A percentile compares a stretch with the other conserved stretches of the same genome.
Conservation (phyloP, 1,139 yeast species). For the Casaregolazyma suthepensis region DNA sequence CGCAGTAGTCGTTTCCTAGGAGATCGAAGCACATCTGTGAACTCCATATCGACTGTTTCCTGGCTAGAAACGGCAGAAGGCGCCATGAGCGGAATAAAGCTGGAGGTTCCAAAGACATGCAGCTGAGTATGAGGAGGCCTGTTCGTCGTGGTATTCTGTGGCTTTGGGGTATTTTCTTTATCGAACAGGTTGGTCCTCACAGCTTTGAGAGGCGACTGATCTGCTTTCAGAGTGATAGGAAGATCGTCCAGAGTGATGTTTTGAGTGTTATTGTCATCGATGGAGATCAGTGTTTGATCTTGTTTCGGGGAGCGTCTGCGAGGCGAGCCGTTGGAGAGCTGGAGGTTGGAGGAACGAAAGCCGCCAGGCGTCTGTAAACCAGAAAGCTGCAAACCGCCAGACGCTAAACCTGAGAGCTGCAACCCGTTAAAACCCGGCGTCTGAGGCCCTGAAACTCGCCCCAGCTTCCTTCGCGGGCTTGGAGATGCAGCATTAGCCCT, state of each 20-base stretch:
- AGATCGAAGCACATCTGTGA: constrained; percentile 9
- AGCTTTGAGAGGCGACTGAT: constrained; percentile 34
- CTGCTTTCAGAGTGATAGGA: constrained; percentile 73
- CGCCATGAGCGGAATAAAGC: background rate
- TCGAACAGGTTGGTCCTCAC: background rate
- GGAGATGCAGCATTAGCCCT: constrained; percentile 2
- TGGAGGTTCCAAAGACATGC: background rate
- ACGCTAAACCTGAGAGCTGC: background rate
- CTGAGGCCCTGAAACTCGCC: background rate
- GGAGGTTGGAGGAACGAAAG: background rate
- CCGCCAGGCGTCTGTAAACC: too few relatives aligned
- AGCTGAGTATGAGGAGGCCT: background rate
- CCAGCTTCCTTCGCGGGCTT: background rate
- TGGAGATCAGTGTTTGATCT: constrained; percentile 8
- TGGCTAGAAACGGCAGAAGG: background rate
- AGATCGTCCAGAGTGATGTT: constrained; percentile 55
- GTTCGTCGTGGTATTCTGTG: background rate
- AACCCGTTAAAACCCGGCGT: background rate
- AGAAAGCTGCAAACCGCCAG: background rate
- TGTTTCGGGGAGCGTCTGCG: background rate
- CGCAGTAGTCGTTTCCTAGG: constrained; percentile 1
- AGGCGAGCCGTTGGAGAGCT: constrained; percentile 2
- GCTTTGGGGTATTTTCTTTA: background rate
- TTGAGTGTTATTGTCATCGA: constrained; percentile 7
- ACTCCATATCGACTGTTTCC: constrained; percentile 6